phyloP scores from a whole-genome alignment of 495 filamentous ascomycete genomes.

The Podospora appendiculata region DNA sequence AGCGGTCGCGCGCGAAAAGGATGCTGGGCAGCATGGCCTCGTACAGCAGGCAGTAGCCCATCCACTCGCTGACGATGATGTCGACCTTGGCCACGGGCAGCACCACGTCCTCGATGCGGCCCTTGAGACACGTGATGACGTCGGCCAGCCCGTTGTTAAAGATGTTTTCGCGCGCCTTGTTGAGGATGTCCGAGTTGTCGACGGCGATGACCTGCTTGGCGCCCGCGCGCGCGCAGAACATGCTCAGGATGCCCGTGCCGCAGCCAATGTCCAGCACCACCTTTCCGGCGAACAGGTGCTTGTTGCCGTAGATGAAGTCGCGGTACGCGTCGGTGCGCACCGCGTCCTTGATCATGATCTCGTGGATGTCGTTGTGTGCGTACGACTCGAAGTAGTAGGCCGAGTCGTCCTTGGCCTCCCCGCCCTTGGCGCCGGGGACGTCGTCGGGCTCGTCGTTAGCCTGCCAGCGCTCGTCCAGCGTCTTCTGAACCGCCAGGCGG shows the following conservation, averaged over 20 bases:
- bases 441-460: slow-evolving; percentile 26
- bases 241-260: slow-evolving; percentile 70
- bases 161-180: slow-evolving; percentile 89
- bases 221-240: slow-evolving; percentile 94
- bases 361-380: slow-evolving; percentile 77
- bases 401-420: slow-evolving; percentile 39
- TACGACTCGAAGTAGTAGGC: slow-evolving; percentile 80
- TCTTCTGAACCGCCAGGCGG: slow-evolving; percentile 57
- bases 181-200: slow-evolving; percentile 94
- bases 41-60: slow-evolving; percentile 98
- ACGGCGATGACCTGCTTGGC: slow-evolving; percentile 93
- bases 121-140: slow-evolving; percentile 85
- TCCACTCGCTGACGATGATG: slow-evolving; percentile 99
- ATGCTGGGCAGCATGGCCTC: slow-evolving; percentile 98
- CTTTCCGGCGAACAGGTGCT: slow-evolving; percentile 95
- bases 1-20: slow-evolving; percentile 85
- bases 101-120: slow-evolving; percentile 91
- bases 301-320: slow-evolving; percentile 96
- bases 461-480: slow-evolving; percentile 62
- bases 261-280: slow-evolving; percentile 96
- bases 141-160: slow-evolving; percentile 73
- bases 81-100: slow-evolving; percentile 89
- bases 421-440: slow-evolving; percentile 9
- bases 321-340: slow-evolving; percentile 93
- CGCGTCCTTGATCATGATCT: slow-evolving; percentile 92